These are phyloP conservation scores for Thielaviopsis musarum DNA, from an alignment of 2,329 filamentous ascomycete genomes.

Conservation along the genomic window DNA sequence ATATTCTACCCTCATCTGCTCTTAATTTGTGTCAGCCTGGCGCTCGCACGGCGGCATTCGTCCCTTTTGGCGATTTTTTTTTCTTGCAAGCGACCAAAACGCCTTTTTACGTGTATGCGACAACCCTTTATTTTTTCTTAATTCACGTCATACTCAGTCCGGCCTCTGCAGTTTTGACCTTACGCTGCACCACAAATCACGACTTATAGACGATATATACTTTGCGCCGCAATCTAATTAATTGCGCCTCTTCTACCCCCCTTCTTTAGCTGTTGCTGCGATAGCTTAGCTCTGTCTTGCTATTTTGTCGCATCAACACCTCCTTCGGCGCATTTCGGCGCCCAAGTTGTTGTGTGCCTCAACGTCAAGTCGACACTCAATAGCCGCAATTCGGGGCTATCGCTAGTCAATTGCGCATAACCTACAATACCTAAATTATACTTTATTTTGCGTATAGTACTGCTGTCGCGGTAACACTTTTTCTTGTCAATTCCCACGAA, in stretches of 20 bases:
- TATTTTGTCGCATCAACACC: conserved; percentile 5
- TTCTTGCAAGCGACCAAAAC: not conserved
- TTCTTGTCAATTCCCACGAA: not conserved
- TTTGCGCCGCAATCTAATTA: not conserved
- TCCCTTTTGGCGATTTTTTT: not conserved
- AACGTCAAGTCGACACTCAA: not conserved
- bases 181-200: not conserved
- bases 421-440: not conserved
- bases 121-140: not conserved
- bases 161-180: not conserved
- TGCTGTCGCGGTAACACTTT: not conserved
- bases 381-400: not conserved
- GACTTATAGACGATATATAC: not conserved
- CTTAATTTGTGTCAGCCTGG: not conserved
- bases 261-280: not conserved
- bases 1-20: not conserved
- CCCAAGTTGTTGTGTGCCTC: conserved; percentile 4
- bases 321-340: conserved; percentile 10
- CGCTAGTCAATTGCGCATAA: not conserved
- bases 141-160: not conserved
- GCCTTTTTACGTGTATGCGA: conserved; percentile 5
- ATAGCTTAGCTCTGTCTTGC: not conserved
- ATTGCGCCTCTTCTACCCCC: not conserved
- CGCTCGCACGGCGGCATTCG: not conserved
- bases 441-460: not conserved